A percentile compares a stretch with the other conserved stretches of the same genome.
phyloP scores from a whole-genome alignment of 2,329 filamentous ascomycete species.

The Raffaelea ambrosiae region DNA sequence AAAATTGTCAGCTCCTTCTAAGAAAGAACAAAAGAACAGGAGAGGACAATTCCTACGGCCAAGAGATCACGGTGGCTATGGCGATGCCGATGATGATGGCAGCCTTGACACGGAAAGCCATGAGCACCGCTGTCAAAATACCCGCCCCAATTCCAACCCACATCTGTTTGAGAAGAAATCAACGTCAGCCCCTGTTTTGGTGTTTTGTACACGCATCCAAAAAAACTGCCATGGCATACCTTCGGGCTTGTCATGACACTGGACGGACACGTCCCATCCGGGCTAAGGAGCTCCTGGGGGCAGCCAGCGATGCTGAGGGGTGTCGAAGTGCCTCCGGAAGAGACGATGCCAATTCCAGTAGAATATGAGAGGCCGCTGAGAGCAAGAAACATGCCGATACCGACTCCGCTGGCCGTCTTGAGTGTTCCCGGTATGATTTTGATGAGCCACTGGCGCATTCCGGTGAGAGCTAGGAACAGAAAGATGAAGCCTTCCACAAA shows the following conservation, averaged over 20 bases:
- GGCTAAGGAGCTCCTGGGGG: conserved; percentile 40
- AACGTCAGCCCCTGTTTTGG: no score
- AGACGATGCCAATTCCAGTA: conserved; percentile 75
- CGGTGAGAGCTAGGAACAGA: conserved; percentile 54
- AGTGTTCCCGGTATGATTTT: conserved; percentile 56
- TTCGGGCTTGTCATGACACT: conserved; percentile 6
- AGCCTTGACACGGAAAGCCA: conserved; percentile 68
- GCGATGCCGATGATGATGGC: conserved; percentile 67
- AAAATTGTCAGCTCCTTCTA: neutral
- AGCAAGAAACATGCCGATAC: conserved; percentile 56
- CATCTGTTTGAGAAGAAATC: conserved; percentile 43
- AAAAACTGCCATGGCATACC: neutral
- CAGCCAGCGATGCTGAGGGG: conserved; percentile 75
- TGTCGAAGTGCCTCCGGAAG: conserved; percentile 53
- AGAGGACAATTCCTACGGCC: conserved; percentile 52
- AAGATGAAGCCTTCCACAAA: conserved; percentile 60
- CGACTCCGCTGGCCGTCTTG: conserved; percentile 57
- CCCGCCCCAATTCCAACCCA: conserved; percentile 82
- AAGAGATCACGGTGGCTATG: conserved; percentile 64
- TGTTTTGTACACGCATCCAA: neutral
- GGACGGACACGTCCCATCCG: conserved; percentile 17
- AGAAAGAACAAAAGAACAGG: no score
- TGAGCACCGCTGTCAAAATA: conserved; percentile 69
- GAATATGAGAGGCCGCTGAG: conserved; percentile 65
- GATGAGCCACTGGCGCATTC: conserved; percentile 66